A percentile compares a stretch with the other conserved stretches of the same genome.
phyloP scores from a whole-genome alignment of 2,329 filamentous ascomycete species.

The Aureobasidium sp. region DNA sequence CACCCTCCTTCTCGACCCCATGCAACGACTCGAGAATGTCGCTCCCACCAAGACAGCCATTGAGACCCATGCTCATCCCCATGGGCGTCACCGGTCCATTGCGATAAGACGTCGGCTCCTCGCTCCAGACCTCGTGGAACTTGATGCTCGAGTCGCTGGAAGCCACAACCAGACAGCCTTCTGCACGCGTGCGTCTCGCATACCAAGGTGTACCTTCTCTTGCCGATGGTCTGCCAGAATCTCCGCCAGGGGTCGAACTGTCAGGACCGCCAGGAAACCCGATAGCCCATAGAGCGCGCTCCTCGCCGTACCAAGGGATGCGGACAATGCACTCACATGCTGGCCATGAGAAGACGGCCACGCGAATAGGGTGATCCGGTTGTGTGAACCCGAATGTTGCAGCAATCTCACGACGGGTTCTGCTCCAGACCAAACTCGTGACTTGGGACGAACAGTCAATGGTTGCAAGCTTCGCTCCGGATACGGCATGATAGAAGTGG shows the following conservation, averaged over 20 bases:
- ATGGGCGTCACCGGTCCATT: slow-evolving; percentile 21
- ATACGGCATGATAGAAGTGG: slow-evolving; percentile 84
- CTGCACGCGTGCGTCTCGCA: slow-evolving; percentile 50
- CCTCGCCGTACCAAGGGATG: slow-evolving; percentile 72
- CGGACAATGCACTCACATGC: slow-evolving; percentile 77
- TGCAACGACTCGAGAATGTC: slow-evolving; percentile 76
- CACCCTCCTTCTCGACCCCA: slow-evolving; percentile 64
- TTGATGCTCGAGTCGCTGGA: slow-evolving; percentile 87
- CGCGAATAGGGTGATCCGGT: slow-evolving; percentile 77
- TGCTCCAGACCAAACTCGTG: slow-evolving; percentile 85
- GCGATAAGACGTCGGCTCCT: slow-evolving; percentile 12
- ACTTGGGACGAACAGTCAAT: slow-evolving; percentile 92
- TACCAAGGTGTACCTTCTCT: slow-evolving; percentile 38
- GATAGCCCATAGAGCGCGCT: slow-evolving; percentile 79
- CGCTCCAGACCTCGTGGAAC: slow-evolving; percentile 84
- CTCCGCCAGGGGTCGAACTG: slow-evolving; percentile 23
- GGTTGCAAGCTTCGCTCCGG: slow-evolving; percentile 74
- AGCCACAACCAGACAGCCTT: slow-evolving; percentile 83
- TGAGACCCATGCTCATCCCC: slow-evolving; percentile 34
- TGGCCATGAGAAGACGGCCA: slow-evolving; percentile 93
- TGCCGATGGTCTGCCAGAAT: not conserved
- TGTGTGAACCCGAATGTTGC: slow-evolving; percentile 92
- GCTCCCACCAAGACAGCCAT: slow-evolving; percentile 61
- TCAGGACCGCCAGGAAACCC: slow-evolving; percentile 62
- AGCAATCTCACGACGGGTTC: slow-evolving; percentile 73